Base-by-base conservation (phyloP, 192 early-diverging fungal species). In the Obelidium mucronatum region DNA sequence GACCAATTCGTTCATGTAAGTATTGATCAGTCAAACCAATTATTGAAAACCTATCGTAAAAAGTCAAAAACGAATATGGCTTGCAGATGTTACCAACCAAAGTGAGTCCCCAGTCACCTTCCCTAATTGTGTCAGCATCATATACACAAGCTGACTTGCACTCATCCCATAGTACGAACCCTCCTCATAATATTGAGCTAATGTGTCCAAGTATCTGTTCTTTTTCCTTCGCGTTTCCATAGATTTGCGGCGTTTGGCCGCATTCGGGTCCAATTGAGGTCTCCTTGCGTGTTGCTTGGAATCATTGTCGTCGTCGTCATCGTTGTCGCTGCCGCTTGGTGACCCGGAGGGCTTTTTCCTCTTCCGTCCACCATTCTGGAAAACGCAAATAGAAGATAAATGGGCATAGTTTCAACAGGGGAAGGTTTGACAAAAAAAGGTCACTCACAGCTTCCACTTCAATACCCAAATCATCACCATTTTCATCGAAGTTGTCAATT, bases 171-270 rank as follows among this genome's bases (percentile, higher is more conserved):
- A 87, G 77, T 90, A 95, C 31, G 90, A 72, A 15, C 94, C 95
- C 54, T 89, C 89, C n/a, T 86, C 79, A 80, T 96, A 97, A 73
- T 98, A 96, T 35, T 94, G 87, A 51, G 91, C 85, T 2, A 96
- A 80, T 13, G 89, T 60, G 5, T 79, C 77, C 15, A 85, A 81
- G 68, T 85, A 61, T 51, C 37, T 84, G 76, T 52, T 62, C 37
- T 61, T 54, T 35, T 84, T 61, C 68, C 88, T 54, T 78, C 91
- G 44, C 73, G 81, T 61, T 82, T 83, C 76, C 75, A 58, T 42
- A 15, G 37, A 42, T 59, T 72, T 72, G 8, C 44, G 67, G 26
- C 64, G 44, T 35, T 80, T 80, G 15, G 42, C 36, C 3, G 13
- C 26, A 26, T 22, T 64, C 24, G 62, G 62, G 40, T 35, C 62